Evolutionary conservation across 1,139 yeast species (phyloP), one percentile per base, ranked within the genome.

Genomic region (Neolecta irregularis): DNA sequence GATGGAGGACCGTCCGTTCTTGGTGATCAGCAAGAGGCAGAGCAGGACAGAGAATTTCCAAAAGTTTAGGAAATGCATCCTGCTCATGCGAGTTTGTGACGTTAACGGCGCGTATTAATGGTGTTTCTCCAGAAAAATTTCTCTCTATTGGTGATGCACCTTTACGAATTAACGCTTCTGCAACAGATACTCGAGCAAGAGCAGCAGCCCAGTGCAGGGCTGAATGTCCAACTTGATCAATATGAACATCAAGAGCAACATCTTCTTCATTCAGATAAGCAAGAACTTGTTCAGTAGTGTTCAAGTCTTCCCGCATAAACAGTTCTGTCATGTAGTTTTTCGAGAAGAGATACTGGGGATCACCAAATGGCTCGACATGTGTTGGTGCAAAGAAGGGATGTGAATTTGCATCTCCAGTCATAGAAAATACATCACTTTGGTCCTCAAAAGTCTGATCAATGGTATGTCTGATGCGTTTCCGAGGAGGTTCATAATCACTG

Each of bases 151-250:
- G 60, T 40, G 69, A 62, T 1, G 72, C 68, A 1, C 93, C 93
- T 44, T 73, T 69, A 33, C 69, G 58, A 5, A 85, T 67, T 24
- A 91, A 60, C 39, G 80, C 81, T 40, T 69, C 69, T 4, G 83
- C 88, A 40, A 85, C 63, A 2, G 72, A 62, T 4, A 74, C 59
- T 43, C 81, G 72, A 0, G 93, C 96, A 57, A 91, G 65, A 0
- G 95, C 81, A 22, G 96, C 75, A 1, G 95, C 93, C 93, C 96
- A 80, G 54, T 91, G 99, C 41, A 91, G 64, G 1, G 93, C 83
- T 0, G 94, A 76, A 50, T 88, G 91, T 1, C 96, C 96, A 40
- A 77, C 72, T 47, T 78, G 91, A 55, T 91, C 99, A 33, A 91
- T 80, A 2, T 94, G 74, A 26, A 81, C 79, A 48, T 79, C 83